phyloP scores from a whole-genome alignment of 345 rosid species.

The Arabis alpina region DNA sequence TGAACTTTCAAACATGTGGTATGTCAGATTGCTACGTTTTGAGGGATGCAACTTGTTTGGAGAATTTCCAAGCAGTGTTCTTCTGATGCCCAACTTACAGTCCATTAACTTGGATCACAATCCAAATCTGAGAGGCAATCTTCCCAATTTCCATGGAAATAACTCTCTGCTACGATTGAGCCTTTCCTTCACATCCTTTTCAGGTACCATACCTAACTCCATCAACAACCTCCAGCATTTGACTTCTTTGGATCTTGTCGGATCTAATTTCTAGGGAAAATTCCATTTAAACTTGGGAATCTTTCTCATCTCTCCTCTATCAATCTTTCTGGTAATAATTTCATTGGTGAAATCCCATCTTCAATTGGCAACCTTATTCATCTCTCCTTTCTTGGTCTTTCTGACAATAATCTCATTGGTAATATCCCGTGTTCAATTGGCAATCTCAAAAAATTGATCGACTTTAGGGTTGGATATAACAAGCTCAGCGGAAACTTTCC shows the following conservation, averaged over 20 bases:
- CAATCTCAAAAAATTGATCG: neutral
- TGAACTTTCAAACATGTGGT: neutral
- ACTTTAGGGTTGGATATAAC: neutral
- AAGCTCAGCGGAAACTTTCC: conserved; percentile 32
- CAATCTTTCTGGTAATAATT: neutral
- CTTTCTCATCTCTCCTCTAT: neutral
- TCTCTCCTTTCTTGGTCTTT: neutral
- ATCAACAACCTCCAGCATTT: neutral
- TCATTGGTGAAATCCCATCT: conserved; percentile 10
- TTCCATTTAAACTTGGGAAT: neutral
- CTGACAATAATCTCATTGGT: neutral
- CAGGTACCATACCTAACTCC: neutral
- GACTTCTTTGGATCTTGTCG: neutral
- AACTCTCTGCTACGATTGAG: neutral
- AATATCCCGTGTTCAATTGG: conserved; percentile 17
- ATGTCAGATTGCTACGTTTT: neutral
- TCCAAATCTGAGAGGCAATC: conserved; percentile 1
- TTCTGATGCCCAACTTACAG: neutral
- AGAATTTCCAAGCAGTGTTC: conserved; percentile 20
- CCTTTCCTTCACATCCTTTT: accelerated
- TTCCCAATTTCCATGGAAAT: neutral
- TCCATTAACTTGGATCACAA: neutral
- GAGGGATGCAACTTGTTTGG: neutral
- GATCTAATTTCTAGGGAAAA: neutral
- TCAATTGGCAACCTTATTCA: conserved; percentile 16